phyloP scores from a whole-genome alignment of 495 filamentous ascomycete species.

The Beverwykella pulmonaria region DNA sequence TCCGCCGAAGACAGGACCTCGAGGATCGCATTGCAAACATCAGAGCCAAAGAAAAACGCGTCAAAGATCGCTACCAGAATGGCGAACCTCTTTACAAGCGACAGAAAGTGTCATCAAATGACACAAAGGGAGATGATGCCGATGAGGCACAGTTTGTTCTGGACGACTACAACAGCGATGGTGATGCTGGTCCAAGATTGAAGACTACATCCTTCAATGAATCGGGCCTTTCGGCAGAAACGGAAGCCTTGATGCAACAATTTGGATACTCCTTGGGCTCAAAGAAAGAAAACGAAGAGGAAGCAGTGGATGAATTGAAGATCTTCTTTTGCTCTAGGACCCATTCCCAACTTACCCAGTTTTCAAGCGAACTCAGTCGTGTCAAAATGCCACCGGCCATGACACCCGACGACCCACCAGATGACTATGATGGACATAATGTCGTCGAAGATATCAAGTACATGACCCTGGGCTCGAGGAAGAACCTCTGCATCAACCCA shows the following conservation, averaged over 20 bases:
- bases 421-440: constrained; percentile 34
- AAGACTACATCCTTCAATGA: constrained; percentile 36
- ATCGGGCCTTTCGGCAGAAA: constrained; percentile 61
- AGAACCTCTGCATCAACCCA: constrained; percentile 90
- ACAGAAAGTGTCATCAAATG: constrained; percentile 28
- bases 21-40: constrained; percentile 70
- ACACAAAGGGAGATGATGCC: constrained; percentile 3
- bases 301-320: constrained; percentile 54
- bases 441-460: constrained; percentile 75
- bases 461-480: constrained; percentile 83
- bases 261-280: constrained; percentile 45
- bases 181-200: constrained; percentile 45
- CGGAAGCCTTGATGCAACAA: constrained; percentile 65
- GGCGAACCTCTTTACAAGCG: constrained; percentile 55
- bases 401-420: constrained; percentile 45
- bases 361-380: constrained; percentile 85
- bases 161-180: constrained; percentile 79
- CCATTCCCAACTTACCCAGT: constrained; percentile 92
- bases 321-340: constrained; percentile 95
- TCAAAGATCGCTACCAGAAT: constrained; percentile 54
- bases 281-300: constrained; percentile 57
- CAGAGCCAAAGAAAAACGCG: constrained; percentile 66
- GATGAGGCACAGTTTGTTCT: constrained; percentile 76
- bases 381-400: constrained; percentile 70
- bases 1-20: constrained; percentile 67